A percentile compares a stretch with the other conserved stretches of the same genome.
Evolutionary conservation across 305 asterid species (phyloP).

Genomic region (Fraxinus nigra): DNA sequence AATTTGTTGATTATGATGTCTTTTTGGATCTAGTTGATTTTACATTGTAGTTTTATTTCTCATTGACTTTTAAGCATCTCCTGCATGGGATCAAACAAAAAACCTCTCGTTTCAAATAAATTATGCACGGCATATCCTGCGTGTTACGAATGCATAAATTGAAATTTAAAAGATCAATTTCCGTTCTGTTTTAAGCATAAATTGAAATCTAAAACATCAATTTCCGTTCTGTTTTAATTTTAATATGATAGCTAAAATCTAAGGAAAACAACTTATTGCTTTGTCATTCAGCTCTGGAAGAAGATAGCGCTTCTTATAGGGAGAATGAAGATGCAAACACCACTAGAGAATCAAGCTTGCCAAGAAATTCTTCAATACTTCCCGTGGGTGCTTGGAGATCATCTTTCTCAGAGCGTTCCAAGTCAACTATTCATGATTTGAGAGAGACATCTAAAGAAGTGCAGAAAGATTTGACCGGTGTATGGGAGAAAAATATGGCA

Average conservation of each 20-base stretch:
- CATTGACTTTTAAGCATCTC: slow-evolving; percentile 1
- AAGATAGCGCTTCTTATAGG: slow-evolving; percentile 28
- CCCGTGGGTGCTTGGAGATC: slow-evolving; percentile 53
- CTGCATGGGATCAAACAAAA: not conserved
- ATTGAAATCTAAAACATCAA: not conserved
- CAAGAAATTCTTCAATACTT: slow-evolving; percentile 40
- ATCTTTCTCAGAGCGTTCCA: slow-evolving; percentile 46
- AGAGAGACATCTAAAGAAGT: slow-evolving; percentile 38
- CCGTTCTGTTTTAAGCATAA: not conserved
- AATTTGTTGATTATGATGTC: slow-evolving; percentile 4
- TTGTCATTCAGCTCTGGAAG: slow-evolving; percentile 38
- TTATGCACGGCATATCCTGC: slow-evolving; percentile 1
- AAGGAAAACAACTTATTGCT: slow-evolving; percentile 1
- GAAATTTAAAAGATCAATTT: not conserved
- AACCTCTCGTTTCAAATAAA: not conserved
- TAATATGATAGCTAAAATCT: not conserved
- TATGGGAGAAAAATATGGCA: slow-evolving; percentile 32
- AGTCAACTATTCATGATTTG: slow-evolving; percentile 41
- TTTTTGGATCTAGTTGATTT: not conserved
- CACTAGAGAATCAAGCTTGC: slow-evolving; percentile 38
- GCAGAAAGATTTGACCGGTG: slow-evolving; percentile 35
- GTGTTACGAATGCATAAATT: not conserved
- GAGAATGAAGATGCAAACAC: slow-evolving; percentile 35
- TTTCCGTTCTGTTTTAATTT: not conserved
- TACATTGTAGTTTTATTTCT: slow-evolving; percentile 6